Percentiles rank a stretch among this genome's conserved stretches.
These are phyloP conservation scores for Durio zibethinus DNA, from an alignment of 345 rosid species.

Conservation along the genomic window DNA sequence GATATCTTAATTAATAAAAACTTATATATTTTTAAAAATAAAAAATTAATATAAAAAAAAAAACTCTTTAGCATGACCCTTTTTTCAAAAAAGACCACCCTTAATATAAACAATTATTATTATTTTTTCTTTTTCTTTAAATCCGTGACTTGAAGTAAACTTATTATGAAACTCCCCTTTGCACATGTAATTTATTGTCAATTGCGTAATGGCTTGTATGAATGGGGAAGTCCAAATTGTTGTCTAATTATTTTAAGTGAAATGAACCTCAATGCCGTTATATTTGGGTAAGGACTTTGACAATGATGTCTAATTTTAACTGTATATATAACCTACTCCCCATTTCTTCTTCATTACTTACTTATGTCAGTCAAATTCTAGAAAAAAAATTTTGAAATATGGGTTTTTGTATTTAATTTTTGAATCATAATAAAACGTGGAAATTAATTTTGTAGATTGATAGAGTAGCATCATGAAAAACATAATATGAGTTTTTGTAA, in stretches of 20 bases:
- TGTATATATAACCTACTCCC: neutral
- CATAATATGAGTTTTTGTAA: too few species aligned
- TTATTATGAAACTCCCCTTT: neutral
- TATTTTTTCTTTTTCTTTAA: too few species aligned
- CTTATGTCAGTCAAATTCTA: neutral
- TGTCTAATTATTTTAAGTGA: neutral
- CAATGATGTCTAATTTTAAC: neutral
- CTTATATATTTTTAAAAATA: too few species aligned
- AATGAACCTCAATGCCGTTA: neutral
- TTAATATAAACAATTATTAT: too few species aligned
- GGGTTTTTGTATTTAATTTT: neutral
- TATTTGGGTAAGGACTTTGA: neutral
- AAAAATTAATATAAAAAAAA: too few species aligned
- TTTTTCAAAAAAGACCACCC: too few species aligned
- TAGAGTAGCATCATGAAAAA: too few species aligned
- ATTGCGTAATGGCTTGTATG: neutral
- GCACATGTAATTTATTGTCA: neutral
- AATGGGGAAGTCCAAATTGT: neutral
- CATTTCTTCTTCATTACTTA: neutral
- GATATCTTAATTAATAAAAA: too few species aligned
- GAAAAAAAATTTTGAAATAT: neutral
- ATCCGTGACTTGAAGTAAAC: neutral
- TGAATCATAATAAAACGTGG: neutral
- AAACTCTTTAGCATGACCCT: too few species aligned
- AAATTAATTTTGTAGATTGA: neutral